phyloP scores from a whole-genome alignment of 1,139 yeast species.

The Nakaseomyces delphensis region DNA sequence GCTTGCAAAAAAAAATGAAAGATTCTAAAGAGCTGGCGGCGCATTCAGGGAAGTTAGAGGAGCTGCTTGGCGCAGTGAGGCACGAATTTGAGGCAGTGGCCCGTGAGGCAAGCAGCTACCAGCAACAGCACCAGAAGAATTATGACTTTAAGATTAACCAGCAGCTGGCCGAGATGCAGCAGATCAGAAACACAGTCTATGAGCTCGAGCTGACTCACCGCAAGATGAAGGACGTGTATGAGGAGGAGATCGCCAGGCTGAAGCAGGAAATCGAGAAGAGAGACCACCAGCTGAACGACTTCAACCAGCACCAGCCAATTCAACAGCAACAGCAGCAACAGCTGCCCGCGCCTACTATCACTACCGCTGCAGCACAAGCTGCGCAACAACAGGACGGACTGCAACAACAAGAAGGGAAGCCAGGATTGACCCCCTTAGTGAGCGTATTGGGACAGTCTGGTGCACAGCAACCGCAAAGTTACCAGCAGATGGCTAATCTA shows the following conservation, averaged over 20 bases:
- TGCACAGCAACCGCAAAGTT: not conserved
- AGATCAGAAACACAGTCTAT: constrained; percentile 85
- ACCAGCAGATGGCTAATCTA: constrained; percentile 1
- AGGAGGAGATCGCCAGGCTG: constrained; percentile 79
- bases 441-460: not conserved
- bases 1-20: not conserved
- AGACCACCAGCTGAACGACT: constrained; percentile 47
- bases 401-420: not conserved
- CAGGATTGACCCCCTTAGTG: constrained; percentile 1
- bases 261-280: constrained; percentile 78
- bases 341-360: constrained; percentile 1
- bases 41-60: constrained; percentile 32
- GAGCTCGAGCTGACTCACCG: constrained; percentile 92
- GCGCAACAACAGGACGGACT: not conserved
- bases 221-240: constrained; percentile 91
- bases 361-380: not conserved
- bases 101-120: constrained; percentile 77
- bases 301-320: constrained; percentile 15
- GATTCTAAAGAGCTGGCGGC: constrained; percentile 1
- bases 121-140: constrained; percentile 82
- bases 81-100: constrained; percentile 84
- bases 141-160: constrained; percentile 84
- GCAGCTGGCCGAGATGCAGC: constrained; percentile 91
- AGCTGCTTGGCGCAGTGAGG: constrained; percentile 83
- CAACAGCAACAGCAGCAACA: constrained; percentile 14